Base-by-base conservation (phyloP, 148 eudicot species). In the Fagopyrum tataricum region DNA sequence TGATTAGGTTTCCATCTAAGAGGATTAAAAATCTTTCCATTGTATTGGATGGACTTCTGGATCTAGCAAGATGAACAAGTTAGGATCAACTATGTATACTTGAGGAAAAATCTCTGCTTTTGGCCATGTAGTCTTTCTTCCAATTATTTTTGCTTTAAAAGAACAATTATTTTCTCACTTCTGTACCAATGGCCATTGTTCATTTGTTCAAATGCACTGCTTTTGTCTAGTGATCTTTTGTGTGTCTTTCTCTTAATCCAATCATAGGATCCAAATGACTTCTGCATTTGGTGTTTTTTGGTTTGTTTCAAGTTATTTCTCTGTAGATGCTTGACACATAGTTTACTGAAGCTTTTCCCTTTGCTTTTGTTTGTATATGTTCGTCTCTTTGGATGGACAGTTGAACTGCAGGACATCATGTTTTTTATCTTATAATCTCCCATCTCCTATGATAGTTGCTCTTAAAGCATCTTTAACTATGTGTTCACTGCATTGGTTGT, bases 1-100 rank as follows among this genome's bases (percentile, higher is more conserved):
- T 41, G 49, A 26, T 61, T 61, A 61, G 67, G 41, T 13, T 61
- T 15, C 58, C 58, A 52, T 52, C 58, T 52, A 52, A 52, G 23
- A 52, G 21, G 64, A 4, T 56, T 9, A 61, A 23, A 23, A 61
- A 31, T 10, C 40, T 10, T 24, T 24, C 26, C 41, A 61, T 39
- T 13, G 37, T 43, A 6, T 18, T 70, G 72, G 71, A 41, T 42
- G 71, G 71, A 26, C 21, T n/a, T 68, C 37, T 68, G 71, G 72
- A 18, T 70, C 20, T 15, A 64, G 51, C 49, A 42, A 44, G 26
- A 44, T 70, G 52, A 46, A 21, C 48, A 70, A 8, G 6, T 44
- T 70, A 43, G 48, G 70, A 13, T 67, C 44, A 13, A 67, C 70
- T 31, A 7, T 70, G 51, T 37, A 70, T 42, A 70, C 72, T 42